A percentile compares a stretch with the other conserved stretches of the same genome.
Evolutionary conservation across 2,329 filamentous ascomycete genomes (phyloP).

Genomic region (Pseudogymnoascus sp.): DNA sequence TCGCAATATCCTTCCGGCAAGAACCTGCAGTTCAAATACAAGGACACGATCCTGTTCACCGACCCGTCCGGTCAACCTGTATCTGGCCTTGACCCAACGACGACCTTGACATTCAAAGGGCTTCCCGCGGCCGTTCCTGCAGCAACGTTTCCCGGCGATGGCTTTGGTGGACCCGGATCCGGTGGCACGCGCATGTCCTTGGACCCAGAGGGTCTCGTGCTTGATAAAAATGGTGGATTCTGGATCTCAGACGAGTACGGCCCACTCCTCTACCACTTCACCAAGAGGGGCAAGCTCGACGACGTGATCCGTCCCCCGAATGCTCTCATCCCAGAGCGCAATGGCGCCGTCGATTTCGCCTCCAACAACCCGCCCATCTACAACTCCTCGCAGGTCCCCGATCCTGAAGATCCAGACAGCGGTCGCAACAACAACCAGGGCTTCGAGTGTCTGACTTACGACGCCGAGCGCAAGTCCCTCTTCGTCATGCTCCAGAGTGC

Average conservation of each 20-base stretch:
- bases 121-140: conserved; percentile 52
- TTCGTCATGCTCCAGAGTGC: conserved; percentile 61
- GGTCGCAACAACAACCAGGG: conserved; percentile 68
- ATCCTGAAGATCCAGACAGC: conserved; percentile 48
- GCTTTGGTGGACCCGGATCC: conserved; percentile 53
- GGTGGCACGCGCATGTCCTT: conserved; percentile 53
- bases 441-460: conserved; percentile 62
- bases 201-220: conserved; percentile 59
- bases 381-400: conserved; percentile 30
- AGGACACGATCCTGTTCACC: conserved; percentile 56
- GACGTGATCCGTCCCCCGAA: conserved; percentile 56
- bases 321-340: conserved; percentile 56
- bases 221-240: conserved; percentile 52
- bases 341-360: conserved; percentile 53
- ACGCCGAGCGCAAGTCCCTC: conserved; percentile 52
- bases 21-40: conserved; percentile 55
- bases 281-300: conserved; percentile 48
- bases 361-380: conserved; percentile 57
- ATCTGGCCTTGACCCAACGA: conserved; percentile 56
- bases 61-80: conserved; percentile 54
- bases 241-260: conserved; percentile 67
- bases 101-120: conserved; percentile 42
- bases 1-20: conserved; percentile 44
- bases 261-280: conserved; percentile 62
- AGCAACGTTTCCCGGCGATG: conserved; percentile 57